Percentiles rank a stretch among this genome's conserved stretches.
These are phyloP conservation scores for Acanthamoeba castellanii DNA, from an alignment of 208 protist species.

Conservation along the genomic window DNA sequence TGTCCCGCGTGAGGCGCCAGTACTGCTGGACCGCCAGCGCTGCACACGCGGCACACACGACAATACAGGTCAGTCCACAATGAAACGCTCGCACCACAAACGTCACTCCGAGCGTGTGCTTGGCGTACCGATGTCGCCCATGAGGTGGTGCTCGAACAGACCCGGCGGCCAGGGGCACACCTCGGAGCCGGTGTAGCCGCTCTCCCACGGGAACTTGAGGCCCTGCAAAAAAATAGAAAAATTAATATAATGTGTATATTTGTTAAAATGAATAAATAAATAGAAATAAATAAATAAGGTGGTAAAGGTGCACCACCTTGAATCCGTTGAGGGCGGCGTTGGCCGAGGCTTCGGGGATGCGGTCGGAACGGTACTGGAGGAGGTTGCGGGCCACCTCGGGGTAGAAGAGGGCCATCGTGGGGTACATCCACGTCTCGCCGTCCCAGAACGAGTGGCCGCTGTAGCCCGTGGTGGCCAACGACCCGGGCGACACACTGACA, in stretches of 20 bases:
- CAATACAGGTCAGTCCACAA: neutral
- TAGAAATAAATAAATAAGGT: neutral
- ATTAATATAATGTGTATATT: neutral
- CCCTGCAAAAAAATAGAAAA: slow-evolving; percentile 32
- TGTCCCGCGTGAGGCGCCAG: slow-evolving; percentile 70
- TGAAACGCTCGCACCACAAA: neutral
- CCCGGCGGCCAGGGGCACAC: neutral
- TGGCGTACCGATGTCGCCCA: slow-evolving; percentile 72
- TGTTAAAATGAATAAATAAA: neutral
- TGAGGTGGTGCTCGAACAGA: slow-evolving; percentile 80
- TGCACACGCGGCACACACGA: neutral
- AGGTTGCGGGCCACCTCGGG: slow-evolving; percentile 72
- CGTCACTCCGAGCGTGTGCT: neutral
- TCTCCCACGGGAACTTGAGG: slow-evolving; percentile 78
- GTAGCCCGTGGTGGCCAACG: slow-evolving; percentile 79
- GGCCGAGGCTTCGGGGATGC: slow-evolving; percentile 51
- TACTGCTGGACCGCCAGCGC: slow-evolving; percentile 73
- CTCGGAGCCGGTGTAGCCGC: slow-evolving; percentile 24
- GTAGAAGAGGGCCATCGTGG: slow-evolving; percentile 75
- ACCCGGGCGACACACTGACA: slow-evolving; percentile 71
- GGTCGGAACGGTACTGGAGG: slow-evolving; percentile 79
- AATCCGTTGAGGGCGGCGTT: slow-evolving; percentile 74
- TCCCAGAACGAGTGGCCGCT: slow-evolving; percentile 82
- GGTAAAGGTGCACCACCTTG: neutral
- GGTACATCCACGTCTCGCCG: slow-evolving; percentile 80